A percentile compares a stretch with the other conserved stretches of the same genome.
phyloP scores from a whole-genome alignment of 805 yeast genomes.

The Yarrowia sp. region DNA sequence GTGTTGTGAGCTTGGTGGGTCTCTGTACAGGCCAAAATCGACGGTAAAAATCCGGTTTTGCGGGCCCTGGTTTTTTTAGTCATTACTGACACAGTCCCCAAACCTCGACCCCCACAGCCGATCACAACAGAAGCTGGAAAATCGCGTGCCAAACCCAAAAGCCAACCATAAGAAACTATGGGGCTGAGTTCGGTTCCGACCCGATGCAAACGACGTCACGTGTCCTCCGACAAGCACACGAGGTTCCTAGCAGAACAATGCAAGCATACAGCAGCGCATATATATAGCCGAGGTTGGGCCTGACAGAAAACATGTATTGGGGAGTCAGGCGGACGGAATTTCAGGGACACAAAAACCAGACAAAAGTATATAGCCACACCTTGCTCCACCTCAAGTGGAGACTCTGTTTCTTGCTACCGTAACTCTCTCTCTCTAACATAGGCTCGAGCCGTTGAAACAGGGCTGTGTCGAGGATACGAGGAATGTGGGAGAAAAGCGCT shows the following conservation, averaged over 20 bases:
- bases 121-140: background rate
- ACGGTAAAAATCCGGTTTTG: background rate
- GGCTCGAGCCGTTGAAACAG: background rate
- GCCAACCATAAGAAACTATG: constrained; percentile 2
- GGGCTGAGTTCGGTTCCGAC: background rate
- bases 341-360: too few species aligned
- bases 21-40: background rate
- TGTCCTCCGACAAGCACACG: background rate
- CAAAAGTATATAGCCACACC: too few species aligned
- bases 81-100: too few species aligned
- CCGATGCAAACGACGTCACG: background rate
- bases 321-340: too few species aligned
- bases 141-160: constrained; percentile 9
- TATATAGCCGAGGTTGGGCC: background rate
- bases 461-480: background rate
- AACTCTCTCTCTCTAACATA: background rate
- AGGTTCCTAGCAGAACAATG: background rate
- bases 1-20: background rate
- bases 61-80: too few species aligned
- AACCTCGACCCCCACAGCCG: background rate
- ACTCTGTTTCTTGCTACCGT: too few species aligned
- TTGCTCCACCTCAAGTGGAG: too few species aligned
- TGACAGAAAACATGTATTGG: too few species aligned
- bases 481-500: too few species aligned
- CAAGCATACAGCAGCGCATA: too few species aligned